Conservation (phyloP, 805 yeast species). For the Yarrowia sp. region DNA sequence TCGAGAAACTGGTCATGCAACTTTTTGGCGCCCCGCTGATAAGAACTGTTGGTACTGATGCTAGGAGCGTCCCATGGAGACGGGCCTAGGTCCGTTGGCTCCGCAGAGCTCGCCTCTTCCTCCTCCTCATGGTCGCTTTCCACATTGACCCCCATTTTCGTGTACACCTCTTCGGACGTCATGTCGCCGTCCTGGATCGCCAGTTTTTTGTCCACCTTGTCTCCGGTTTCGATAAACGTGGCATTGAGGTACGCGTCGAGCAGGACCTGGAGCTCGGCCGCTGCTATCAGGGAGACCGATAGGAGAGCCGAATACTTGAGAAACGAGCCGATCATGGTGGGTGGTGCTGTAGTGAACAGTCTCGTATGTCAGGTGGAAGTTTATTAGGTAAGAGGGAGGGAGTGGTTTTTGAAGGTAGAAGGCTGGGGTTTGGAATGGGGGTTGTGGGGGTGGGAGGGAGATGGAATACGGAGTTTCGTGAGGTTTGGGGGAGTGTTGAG, state of each 20-base stretch:
- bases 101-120: background rate
- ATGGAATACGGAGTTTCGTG: no score
- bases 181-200: background rate
- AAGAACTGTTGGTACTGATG: background rate
- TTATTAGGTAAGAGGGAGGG: background rate
- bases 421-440: no score
- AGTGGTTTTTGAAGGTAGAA: background rate
- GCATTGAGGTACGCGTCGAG: background rate
- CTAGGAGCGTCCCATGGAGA: background rate
- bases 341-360: background rate
- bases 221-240: background rate
- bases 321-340: conserved; percentile 3
- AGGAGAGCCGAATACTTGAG: conserved; percentile 20
- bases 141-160: background rate
- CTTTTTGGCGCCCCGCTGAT: conserved; percentile 9
- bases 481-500: no score
- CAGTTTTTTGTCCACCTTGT: conserved; percentile 1
- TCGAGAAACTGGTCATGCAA: conserved; percentile 20
- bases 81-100: background rate
- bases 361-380: no score
- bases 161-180: background rate
- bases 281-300: background rate
- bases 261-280: conserved; percentile 3
- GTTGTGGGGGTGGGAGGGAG: no score
- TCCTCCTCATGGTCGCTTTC: background rate